Percentiles rank a stretch among this genome's conserved stretches.
Evolutionary conservation across 768 basidiomycete species (phyloP).

Genomic region (Pluteus cervinus): DNA sequence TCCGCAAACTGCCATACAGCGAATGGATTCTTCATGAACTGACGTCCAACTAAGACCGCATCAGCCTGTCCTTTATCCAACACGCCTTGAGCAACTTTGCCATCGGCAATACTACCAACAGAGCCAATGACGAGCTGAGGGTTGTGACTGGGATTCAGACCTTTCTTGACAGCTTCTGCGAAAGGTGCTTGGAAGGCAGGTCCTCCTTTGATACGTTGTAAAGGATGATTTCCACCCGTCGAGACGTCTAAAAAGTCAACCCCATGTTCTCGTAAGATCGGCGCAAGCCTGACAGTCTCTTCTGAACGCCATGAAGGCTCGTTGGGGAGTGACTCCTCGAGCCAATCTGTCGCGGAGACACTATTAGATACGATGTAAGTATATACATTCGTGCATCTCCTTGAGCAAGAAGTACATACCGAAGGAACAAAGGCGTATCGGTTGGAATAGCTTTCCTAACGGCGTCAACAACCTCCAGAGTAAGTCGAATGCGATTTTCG

Average conservation of each 20-base stretch:
- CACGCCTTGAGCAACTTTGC: conserved; percentile 48
- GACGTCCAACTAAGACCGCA: conserved; percentile 44
- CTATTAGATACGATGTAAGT: conserved; percentile 18
- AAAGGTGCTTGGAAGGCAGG: conserved; percentile 52
- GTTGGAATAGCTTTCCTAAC: conserved; percentile 54
- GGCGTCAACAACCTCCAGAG: conserved; percentile 58
- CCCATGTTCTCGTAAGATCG: conserved; percentile 54
- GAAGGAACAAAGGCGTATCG: conserved; percentile 65
- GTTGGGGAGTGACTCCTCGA: conserved; percentile 50
- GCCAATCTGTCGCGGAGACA: conserved; percentile 71
- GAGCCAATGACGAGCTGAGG: conserved; percentile 27
- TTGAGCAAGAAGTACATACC: conserved; percentile 30
- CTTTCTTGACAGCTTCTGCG: conserved; percentile 46
- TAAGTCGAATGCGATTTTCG: conserved; percentile 61
- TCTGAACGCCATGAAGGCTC: conserved; percentile 63
- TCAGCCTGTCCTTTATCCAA: conserved; percentile 57
- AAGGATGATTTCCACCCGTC: conserved; percentile 50
- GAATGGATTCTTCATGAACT: conserved; percentile 58
- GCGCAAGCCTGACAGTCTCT: conserved; percentile 59
- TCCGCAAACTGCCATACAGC: conserved; percentile 48
- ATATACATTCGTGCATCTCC: neutral
- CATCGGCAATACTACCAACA: conserved; percentile 48
- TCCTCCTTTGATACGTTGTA: conserved; percentile 29
- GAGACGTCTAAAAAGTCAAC: conserved; percentile 76
- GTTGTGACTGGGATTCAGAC: conserved; percentile 25